Conservation (phyloP, 164 flowering plant genomes). For the Malania oleifera region DNA sequence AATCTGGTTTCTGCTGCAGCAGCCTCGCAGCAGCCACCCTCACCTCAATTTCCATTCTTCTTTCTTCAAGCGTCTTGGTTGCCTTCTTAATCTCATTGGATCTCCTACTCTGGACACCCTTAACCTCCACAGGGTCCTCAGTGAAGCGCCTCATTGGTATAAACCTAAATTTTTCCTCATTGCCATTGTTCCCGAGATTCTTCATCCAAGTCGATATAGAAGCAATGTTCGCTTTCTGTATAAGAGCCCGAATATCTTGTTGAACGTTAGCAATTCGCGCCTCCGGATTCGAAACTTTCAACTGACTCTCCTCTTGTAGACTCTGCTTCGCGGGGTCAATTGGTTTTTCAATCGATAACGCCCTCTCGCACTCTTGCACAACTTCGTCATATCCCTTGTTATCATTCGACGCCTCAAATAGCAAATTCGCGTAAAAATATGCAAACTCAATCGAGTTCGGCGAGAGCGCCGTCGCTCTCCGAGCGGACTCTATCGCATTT, state of each 20-base stretch:
- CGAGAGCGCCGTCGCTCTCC: neutral
- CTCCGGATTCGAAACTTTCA: neutral
- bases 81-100: neutral
- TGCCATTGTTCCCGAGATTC: neutral
- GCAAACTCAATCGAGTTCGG: conserved; percentile 2
- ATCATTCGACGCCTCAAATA: neutral
- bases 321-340: neutral
- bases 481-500: neutral
- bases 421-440: neutral
- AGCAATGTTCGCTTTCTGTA: neutral
- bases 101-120: neutral
- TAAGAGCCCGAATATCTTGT: neutral
- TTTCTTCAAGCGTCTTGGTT: neutral
- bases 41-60: neutral
- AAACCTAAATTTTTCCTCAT: neutral
- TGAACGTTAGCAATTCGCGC: neutral
- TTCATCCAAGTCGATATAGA: neutral
- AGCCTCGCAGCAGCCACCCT: neutral
- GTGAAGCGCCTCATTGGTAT: neutral
- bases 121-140: neutral
- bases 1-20: neutral
- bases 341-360: neutral
- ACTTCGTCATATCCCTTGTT: neutral
- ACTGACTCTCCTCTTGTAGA: neutral
- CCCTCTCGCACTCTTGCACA: conserved; percentile 1